Percentiles rank a stretch among this genome's conserved stretches.
Conservation (phyloP, 306 rosid genomes). For the peach (Prunus persica) region DNA sequence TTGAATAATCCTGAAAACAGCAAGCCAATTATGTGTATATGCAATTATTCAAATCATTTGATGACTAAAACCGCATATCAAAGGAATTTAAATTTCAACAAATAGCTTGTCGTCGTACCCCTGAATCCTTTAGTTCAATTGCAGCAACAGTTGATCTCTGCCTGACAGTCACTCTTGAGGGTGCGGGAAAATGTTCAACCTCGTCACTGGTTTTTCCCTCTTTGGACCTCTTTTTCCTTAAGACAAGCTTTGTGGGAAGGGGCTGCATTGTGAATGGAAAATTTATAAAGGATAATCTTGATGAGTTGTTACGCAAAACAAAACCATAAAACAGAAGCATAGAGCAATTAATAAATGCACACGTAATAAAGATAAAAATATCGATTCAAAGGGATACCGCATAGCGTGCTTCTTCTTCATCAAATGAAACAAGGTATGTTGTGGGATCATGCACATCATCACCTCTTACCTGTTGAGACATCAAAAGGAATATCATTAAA, state of each 20-base stretch:
- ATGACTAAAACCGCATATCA: background rate
- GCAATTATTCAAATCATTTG: background rate
- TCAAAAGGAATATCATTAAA: conserved; percentile 10
- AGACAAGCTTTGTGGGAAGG: conserved; percentile 84
- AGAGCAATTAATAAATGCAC: background rate
- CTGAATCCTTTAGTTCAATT: conserved; percentile 71
- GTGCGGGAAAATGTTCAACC: conserved; percentile 78
- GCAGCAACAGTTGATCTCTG: conserved; percentile 68
- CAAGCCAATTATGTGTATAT: background rate
- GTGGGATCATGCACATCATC: conserved; percentile 81
- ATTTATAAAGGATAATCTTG: conserved; percentile 4
- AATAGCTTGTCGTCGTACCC: conserved; percentile 44
- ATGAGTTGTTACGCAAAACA: background rate
- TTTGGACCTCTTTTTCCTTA: conserved; percentile 87
- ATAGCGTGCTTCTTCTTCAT: conserved; percentile 80
- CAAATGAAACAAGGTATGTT: conserved; percentile 79
- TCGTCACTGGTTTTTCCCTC: conserved; percentile 88
- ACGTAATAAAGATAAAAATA: background rate
- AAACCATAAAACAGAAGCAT: background rate
- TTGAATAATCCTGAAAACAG: conserved; percentile 60
- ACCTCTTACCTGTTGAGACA: conserved; percentile 65
- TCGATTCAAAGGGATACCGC: conserved; percentile 48
- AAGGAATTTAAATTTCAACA: conserved; percentile 1
- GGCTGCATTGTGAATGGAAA: conserved; percentile 57
- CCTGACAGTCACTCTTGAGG: conserved; percentile 80